Evolutionary conservation across 495 filamentous ascomycete species (phyloP).

Genomic region (Neurospora sp.): DNA sequence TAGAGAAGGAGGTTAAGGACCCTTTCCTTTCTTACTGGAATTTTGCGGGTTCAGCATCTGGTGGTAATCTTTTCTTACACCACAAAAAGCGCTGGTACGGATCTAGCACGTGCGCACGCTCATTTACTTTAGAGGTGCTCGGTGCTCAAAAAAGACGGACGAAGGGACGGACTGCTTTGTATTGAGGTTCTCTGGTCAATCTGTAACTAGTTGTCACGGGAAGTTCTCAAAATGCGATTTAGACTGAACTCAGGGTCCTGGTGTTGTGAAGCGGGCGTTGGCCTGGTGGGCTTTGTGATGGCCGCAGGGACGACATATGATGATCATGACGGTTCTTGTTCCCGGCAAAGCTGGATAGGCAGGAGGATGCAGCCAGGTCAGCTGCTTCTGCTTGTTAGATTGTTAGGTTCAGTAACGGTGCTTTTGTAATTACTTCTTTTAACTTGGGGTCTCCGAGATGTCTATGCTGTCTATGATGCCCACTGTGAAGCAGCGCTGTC

Average conservation of each 20-base stretch:
- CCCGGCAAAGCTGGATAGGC: neutral
- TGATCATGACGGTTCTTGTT: neutral
- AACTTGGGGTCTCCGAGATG: neutral
- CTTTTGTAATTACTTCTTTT: neutral
- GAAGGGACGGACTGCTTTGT: neutral
- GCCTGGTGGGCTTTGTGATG: neutral
- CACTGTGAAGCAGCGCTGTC: neutral
- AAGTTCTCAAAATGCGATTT: constrained; percentile 26
- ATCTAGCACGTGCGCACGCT: constrained; percentile 16
- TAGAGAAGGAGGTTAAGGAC: constrained; percentile 11
- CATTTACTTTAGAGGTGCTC: constrained; percentile 22
- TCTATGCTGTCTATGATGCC: neutral
- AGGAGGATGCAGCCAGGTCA: neutral
- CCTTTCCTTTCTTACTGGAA: constrained; percentile 6
- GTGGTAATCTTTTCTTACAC: constrained; percentile 12
- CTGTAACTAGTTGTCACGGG: constrained; percentile 22
- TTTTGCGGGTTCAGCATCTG: constrained; percentile 20
- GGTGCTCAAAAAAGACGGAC: constrained; percentile 19
- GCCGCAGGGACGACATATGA: neutral
- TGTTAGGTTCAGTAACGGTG: neutral
- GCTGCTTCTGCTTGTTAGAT: neutral
- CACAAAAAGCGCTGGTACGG: constrained; percentile 19
- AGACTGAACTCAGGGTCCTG: constrained; percentile 20
- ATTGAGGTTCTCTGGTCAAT: constrained; percentile 10
- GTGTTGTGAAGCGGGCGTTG: neutral